Conservation (phyloP, 2,329 filamentous ascomycete genomes). For the Fusarium sp. region DNA sequence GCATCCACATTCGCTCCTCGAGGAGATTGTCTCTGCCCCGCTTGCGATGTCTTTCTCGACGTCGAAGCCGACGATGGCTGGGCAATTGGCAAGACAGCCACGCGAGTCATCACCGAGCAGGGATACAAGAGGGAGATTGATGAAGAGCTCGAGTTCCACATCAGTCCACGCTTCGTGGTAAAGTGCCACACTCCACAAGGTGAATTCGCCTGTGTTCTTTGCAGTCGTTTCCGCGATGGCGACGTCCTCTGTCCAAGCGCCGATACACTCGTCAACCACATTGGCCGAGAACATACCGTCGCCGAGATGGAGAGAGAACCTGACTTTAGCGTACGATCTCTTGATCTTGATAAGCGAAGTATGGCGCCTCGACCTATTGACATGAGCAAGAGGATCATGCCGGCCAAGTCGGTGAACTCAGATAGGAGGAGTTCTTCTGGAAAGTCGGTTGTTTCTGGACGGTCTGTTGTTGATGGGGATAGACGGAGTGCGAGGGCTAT, state of each 20-base stretch:
- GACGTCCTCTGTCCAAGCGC: conserved; percentile 35
- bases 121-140: conserved; percentile 36
- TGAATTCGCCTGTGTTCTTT: conserved; percentile 39
- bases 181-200: conserved; percentile 42
- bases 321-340: conserved; percentile 31
- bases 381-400: conserved; percentile 16
- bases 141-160: conserved; percentile 38
- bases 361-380: not conserved
- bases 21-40: conserved; percentile 32
- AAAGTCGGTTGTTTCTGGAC: not conserved
- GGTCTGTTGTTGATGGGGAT: not conserved
- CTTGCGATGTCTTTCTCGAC: conserved; percentile 26
- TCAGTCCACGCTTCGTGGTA: conserved; percentile 39
- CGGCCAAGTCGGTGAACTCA: not conserved
- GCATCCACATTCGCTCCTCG: conserved; percentile 30
- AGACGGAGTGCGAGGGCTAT: conserved; percentile 14
- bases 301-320: conserved; percentile 37
- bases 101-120: conserved; percentile 12
- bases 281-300: conserved; percentile 30
- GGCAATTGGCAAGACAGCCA: conserved; percentile 34
- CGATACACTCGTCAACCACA: conserved; percentile 35
- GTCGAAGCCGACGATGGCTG: conserved; percentile 39
- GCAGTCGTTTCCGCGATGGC: conserved; percentile 32
- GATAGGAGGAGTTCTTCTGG: not conserved
- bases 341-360: conserved; percentile 18